phyloP scores from a whole-genome alignment of 441 rosid species.

The Eruca vesicaria region DNA sequence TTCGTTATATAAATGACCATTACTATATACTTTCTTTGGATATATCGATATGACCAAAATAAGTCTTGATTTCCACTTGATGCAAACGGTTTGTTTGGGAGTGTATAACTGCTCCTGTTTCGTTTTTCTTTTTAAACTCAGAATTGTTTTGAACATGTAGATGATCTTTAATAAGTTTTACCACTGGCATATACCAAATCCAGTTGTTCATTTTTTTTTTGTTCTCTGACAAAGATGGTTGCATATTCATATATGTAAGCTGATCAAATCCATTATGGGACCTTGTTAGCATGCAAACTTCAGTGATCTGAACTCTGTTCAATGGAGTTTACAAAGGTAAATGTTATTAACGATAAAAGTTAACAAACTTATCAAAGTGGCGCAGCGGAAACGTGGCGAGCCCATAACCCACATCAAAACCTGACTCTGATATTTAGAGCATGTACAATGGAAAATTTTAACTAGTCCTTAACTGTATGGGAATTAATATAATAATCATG shows the following conservation, averaged over 20 bases:
- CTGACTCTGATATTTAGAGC: slow-evolving; percentile 74
- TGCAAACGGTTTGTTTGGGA: not conserved
- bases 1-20: slow-evolving; percentile 9
- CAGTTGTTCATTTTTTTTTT: not conserved
- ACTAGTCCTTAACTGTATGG: too few relatives aligned
- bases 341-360: not conserved
- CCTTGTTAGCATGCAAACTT: slow-evolving; percentile 87
- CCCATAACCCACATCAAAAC: slow-evolving; percentile 98
- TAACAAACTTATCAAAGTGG: slow-evolving; percentile 50
- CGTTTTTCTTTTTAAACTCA: not conserved
- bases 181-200: not conserved
- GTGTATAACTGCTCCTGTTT: not conserved
- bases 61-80: not conserved
- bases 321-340: not conserved
- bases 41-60: not conserved
- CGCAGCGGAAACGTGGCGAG: slow-evolving; percentile 99
- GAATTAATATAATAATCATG: too few relatives aligned
- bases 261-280: slow-evolving; percentile 80
- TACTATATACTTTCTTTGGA: not conserved
- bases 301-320: slow-evolving; percentile 68
- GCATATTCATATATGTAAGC: slow-evolving; percentile 74
- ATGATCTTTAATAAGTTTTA: not conserved
- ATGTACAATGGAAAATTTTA: too few relatives aligned
- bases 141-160: not conserved
- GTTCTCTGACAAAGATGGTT: slow-evolving; percentile 46